Conservation (phyloP, 2,329 filamentous ascomycete genomes). For the Ophidiomyces ophidiicola region DNA sequence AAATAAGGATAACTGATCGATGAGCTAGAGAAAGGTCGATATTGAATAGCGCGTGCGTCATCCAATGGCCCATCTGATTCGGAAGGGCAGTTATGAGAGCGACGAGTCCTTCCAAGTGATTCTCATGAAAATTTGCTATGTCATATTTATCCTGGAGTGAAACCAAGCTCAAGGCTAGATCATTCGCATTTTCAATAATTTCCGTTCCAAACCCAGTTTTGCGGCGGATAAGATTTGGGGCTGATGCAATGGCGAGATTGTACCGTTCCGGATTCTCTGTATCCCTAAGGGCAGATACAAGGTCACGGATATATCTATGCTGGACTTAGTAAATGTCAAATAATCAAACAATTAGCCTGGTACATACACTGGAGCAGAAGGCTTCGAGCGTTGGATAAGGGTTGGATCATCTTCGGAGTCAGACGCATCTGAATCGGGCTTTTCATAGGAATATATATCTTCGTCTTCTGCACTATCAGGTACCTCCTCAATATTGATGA, state of each 20-base stretch:
- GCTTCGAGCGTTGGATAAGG: slow-evolving; percentile 68
- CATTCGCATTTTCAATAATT: slow-evolving; percentile 69
- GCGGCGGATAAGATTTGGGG: slow-evolving; percentile 67
- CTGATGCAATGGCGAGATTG: slow-evolving; percentile 63
- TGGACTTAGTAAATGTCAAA: slow-evolving; percentile 12
- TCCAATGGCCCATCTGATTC: slow-evolving; percentile 67
- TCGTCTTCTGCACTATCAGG: slow-evolving; percentile 48
- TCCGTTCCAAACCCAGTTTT: slow-evolving; percentile 84
- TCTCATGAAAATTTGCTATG: slow-evolving; percentile 61
- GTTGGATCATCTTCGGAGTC: slow-evolving; percentile 92
- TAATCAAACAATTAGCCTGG: slow-evolving; percentile 4
- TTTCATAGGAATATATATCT: slow-evolving; percentile 64
- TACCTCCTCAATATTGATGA: slow-evolving; percentile 52
- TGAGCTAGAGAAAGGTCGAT: slow-evolving; percentile 85
- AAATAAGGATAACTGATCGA: slow-evolving; percentile 66
- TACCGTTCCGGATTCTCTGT: slow-evolving; percentile 76
- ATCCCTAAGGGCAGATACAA: slow-evolving; percentile 67
- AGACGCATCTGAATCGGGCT: slow-evolving; percentile 75
- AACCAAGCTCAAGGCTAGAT: slow-evolving; percentile 63
- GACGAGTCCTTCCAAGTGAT: slow-evolving; percentile 68
- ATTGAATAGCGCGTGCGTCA: slow-evolving; percentile 73
- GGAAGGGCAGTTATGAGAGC: slow-evolving; percentile 68
- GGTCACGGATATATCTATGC: slow-evolving; percentile 62
- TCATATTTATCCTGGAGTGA: slow-evolving; percentile 79
- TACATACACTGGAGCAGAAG: slow-evolving; percentile 60